Conservation (phyloP, 2,329 filamentous ascomycete genomes). For the Ceratocystis huliohia region DNA sequence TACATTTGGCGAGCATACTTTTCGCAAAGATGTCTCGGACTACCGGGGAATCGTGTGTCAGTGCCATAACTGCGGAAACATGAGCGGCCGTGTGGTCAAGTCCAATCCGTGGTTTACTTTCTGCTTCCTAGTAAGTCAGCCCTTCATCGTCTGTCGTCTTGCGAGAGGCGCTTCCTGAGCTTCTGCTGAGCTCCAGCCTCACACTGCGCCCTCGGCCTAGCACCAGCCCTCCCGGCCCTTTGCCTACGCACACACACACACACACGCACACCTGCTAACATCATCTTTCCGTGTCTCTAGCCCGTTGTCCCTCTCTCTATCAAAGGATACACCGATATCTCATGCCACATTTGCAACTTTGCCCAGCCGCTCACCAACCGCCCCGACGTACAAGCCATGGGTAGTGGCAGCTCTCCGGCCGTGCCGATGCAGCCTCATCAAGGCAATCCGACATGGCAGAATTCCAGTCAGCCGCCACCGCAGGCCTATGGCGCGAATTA, state of each 20-base stretch:
- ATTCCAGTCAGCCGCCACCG: conserved; percentile 22
- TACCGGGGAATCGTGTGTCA: conserved; percentile 50
- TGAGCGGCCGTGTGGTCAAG: conserved; percentile 46
- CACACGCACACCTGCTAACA: conserved; percentile 28
- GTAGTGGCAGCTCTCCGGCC: conserved; percentile 30
- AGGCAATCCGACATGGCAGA: conserved; percentile 27
- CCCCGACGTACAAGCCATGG: conserved; percentile 43
- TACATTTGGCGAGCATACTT: conserved; percentile 49
- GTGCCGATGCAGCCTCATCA: conserved; percentile 13
- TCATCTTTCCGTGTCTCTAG: conserved; percentile 27
- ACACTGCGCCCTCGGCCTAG: conserved; percentile 22
- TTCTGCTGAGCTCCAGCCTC: not conserved
- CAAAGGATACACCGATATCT: conserved; percentile 54
- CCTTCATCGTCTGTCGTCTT: not conserved
- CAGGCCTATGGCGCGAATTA: conserved; percentile 21
- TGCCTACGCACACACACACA: conserved; percentile 56
- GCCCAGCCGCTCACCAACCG: conserved; percentile 51
- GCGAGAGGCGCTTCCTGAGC: not conserved
- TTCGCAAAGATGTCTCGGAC: conserved; percentile 45
- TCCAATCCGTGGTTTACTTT: conserved; percentile 65
- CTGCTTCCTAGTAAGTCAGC: conserved; percentile 52
- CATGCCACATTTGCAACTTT: conserved; percentile 66
- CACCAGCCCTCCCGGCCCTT: conserved; percentile 35
- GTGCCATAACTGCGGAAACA: conserved; percentile 56
- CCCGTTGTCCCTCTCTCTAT: conserved; percentile 60